Evolutionary conservation across 1,284 basidiomycete species (phyloP).

Genomic region (Cryptococcus floricola): DNA sequence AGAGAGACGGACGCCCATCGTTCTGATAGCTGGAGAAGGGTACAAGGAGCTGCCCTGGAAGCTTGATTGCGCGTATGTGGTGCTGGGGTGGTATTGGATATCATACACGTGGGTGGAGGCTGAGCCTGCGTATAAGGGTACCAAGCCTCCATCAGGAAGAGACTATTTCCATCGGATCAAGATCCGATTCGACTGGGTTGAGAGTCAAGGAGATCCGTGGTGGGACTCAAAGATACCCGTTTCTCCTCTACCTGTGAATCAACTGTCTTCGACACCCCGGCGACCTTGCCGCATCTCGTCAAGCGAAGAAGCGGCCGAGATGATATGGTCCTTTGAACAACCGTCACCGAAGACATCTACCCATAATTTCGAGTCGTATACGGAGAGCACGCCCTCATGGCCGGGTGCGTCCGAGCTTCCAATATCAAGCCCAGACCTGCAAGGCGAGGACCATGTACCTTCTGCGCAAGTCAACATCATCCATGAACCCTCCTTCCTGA

Average conservation of each 20-base stretch:
- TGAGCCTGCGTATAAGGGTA: constrained; percentile 19
- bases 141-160: constrained; percentile 13
- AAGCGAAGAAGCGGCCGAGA: too few species aligned
- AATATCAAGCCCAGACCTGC: too few species aligned
- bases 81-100: constrained; percentile 47
- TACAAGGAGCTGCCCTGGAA: constrained; percentile 38
- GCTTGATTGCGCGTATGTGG: constrained; percentile 32
- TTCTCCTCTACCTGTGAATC: not conserved
- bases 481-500: not conserved
- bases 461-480: too few species aligned
- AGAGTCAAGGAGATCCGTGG: constrained; percentile 40
- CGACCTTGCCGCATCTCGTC: too few species aligned
- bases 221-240: constrained; percentile 15
- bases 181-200: constrained; percentile 45
- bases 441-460: too few species aligned
- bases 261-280: too few species aligned
- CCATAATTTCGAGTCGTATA: too few species aligned
- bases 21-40: constrained; percentile 38
- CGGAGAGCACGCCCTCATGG: too few species aligned
- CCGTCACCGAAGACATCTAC: too few species aligned
- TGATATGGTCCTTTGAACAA: too few species aligned
- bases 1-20: constrained; percentile 24
- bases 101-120: constrained; percentile 42
- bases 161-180: constrained; percentile 38
- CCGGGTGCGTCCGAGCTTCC: too few species aligned